Base-by-base conservation (phyloP, 1,139 yeast species). In the Lizanozyma gosingica region DNA sequence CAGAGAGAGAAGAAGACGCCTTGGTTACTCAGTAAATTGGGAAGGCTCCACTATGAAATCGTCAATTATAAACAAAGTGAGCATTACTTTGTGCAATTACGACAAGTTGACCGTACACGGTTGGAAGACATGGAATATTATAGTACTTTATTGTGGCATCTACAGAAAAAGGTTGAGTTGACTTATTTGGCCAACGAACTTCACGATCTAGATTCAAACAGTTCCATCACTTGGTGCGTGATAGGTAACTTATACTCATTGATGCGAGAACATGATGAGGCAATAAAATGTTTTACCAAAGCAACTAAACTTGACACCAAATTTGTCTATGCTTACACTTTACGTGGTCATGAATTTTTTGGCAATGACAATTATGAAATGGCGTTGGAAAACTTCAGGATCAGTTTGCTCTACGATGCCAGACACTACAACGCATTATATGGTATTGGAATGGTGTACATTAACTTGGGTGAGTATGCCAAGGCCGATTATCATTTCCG, bases 381-480 rank as follows among this genome's bases (percentile, higher is more conserved):
- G 60, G 97, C 98, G 0, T 73, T 85, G 47, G 87, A 83, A 45
- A 78, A 86, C 47, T 94, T 88, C 69, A 65, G 97, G 35, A 69
- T 73, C 45, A 94, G 97, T 8, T 70, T 92, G 37, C 64, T 83
- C 15, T 72, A 81, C 37, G 95, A 92, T 53, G 72, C 82, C 39
- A 72, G 92, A 43, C 97, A 88, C 57, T 92, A 90, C 59, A 92
- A 92, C 61, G 97, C 98, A 0, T 79, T 92, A 54, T 94, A 92
- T 54, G 98, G 98, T 17, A 76, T 94, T 44, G 98, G 98, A 4
- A 88, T 88, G 94, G 94, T 90, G 35, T 85, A 83, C 57, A 73
- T 88, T 57, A 85, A 88, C 52, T 64, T 88, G 41, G 97, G 97
- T 3, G 90, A 87, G 52, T 80, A 80, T 52, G 79, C 75, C 37